Base-by-base conservation (phyloP, 2,329 filamentous ascomycete species). In the Trichoderma brevicompactum region DNA sequence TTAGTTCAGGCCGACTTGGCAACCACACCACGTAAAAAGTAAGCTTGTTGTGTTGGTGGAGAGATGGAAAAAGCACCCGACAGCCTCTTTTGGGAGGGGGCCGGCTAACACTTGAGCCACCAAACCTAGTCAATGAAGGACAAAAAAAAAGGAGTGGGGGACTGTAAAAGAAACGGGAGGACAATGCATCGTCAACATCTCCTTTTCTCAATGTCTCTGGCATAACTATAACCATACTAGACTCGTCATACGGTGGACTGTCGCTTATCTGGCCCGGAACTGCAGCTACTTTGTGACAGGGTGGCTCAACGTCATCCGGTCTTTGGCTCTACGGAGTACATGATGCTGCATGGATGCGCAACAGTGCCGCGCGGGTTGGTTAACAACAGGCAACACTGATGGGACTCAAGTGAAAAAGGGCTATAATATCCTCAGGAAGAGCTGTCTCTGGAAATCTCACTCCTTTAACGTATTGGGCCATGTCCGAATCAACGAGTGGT, bases 41-140 rank as follows among this genome's bases (percentile, higher is more conserved):
- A 44, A 64, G 49, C 49, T 63, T 40, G 46, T 36, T 44, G 34
- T 56, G 50, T 64, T 56, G 43, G 50, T 56, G 41, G 50, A 13
- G 41, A 19, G 34, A 3, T 15, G 38, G 6, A n/a, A 43, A 41
- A 28, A 34, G 15, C 19, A 34, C 28, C 34, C 10, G 7, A 43
- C 28, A 19, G 28, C 38, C 38, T 12, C 43, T 19, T 19, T 53
- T 28, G 23, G 23, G 23, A 32, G 10, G 32, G 12, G 50, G n/a
- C 6, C 34, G 50, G 50, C 50, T 53, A 53, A 10, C 10, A 36
- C 13, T 6, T 15, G 44, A n/a, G 44, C 44, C 56, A 60, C 56
- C 56, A 49, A 60, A 49, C 56, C 36, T 50, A 28, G 13, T 19
- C 36, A 36, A 43, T 28, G 7, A 32, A 8, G 49, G n/a, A 44